Percentiles rank a stretch among this genome's conserved stretches.
phyloP scores from a whole-genome alignment of 1,284 basidiomycete species.

The Moesziomyces sp. region DNA sequence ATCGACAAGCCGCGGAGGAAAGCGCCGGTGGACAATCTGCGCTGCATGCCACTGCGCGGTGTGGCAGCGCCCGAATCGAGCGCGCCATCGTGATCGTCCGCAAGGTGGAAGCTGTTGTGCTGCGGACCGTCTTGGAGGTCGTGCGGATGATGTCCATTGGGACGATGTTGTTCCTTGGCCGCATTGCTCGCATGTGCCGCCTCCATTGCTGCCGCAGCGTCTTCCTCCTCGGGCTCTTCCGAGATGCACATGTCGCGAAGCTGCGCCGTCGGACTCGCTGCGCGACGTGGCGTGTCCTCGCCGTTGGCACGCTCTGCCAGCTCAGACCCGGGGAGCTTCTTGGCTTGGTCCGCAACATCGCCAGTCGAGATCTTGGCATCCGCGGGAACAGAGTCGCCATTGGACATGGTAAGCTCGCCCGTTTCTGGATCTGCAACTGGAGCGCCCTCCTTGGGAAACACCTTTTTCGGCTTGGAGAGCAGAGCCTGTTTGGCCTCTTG shows the following conservation, averaged over 20 bases:
- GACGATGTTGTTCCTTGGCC: conserved; percentile 9
- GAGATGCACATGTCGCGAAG: conserved; percentile 25
- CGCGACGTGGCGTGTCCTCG: conserved; percentile 29
- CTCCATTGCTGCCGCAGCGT: conserved; percentile 36
- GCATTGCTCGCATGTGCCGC: conserved; percentile 32
- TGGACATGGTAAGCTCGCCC: conserved; percentile 39
- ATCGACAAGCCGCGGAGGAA: conserved; percentile 46
- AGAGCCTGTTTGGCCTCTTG: conserved; percentile 3
- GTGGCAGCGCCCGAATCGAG: conserved; percentile 33
- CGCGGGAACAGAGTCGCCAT: conserved; percentile 8
- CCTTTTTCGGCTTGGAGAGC: conserved; percentile 32
- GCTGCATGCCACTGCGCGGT: conserved; percentile 34
- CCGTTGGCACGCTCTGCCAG: conserved; percentile 1
- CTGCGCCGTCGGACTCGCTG: conserved; percentile 25
- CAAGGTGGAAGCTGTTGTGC: conserved; percentile 44
- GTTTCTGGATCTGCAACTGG: conserved; percentile 36
- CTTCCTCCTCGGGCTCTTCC: conserved; percentile 30
- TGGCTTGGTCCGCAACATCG: conserved; percentile 16
- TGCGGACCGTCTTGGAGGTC: conserved; percentile 44
- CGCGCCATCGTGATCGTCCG: conserved; percentile 37
- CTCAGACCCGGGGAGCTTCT: conserved; percentile 7
- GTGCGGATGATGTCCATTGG: conserved; percentile 39
- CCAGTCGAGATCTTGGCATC: conserved; percentile 10
- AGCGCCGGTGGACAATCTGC: conserved; percentile 56
- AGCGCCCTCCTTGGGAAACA: conserved; percentile 45